phyloP scores from a whole-genome alignment of 164 flowering plant species.

The Vitis cinerea region DNA sequence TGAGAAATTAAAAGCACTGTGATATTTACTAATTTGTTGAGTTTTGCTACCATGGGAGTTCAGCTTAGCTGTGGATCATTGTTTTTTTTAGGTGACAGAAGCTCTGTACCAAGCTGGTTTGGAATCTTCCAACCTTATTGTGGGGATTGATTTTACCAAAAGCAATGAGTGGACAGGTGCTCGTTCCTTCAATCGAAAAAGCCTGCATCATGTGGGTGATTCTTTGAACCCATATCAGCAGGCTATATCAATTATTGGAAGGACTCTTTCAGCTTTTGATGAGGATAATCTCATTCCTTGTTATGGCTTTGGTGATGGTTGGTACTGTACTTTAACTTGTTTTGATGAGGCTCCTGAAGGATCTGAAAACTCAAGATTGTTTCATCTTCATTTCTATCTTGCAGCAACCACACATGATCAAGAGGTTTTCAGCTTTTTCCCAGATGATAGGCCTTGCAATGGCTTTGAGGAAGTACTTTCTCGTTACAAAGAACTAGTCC shows the following conservation, averaged over 20 bases:
- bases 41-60: background rate
- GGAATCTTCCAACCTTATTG: slow-evolving; percentile 32
- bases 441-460: slow-evolving; percentile 22
- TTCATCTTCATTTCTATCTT: background rate
- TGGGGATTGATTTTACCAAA: slow-evolving; percentile 31
- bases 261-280: slow-evolving; percentile 25
- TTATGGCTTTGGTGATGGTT: slow-evolving; percentile 37
- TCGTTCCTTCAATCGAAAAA: slow-evolving; percentile 18
- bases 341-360: background rate
- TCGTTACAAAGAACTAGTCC: slow-evolving; percentile 29
- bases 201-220: slow-evolving; percentile 27
- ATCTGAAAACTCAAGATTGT: background rate
- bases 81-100: slow-evolving; percentile 16
- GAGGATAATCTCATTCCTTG: slow-evolving; percentile 38
- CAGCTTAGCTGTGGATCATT: background rate
- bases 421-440: slow-evolving; percentile 30
- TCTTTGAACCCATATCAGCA: slow-evolving; percentile 30
- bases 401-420: slow-evolving; percentile 34
- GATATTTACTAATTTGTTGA: no score
- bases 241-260: slow-evolving; percentile 33
- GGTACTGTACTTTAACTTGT: slow-evolving; percentile 3
- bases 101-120: slow-evolving; percentile 30
- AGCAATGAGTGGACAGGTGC: slow-evolving; percentile 38
- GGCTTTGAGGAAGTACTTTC: slow-evolving; percentile 35
- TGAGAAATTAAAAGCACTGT: no score